Conservation (phyloP, 2,329 filamentous ascomycete species). For the Beauveria pseudobassiana region DNA sequence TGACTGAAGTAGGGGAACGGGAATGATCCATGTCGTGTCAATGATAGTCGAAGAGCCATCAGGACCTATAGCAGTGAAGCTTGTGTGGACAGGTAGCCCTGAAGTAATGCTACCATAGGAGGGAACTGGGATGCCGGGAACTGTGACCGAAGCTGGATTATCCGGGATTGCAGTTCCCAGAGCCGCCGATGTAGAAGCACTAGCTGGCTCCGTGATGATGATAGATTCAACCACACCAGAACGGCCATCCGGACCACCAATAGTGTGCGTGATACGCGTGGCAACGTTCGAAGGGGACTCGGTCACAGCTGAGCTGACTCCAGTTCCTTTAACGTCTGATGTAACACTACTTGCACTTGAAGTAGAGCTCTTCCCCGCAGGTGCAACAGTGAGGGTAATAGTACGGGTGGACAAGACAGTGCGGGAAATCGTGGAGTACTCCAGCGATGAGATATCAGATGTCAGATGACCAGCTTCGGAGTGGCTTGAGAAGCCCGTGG, state of each 20-base stretch:
- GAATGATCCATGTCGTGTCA: conserved; percentile 20
- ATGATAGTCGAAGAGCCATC: conserved; percentile 23
- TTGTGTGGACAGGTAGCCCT: conserved; percentile 16
- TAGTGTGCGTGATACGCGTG: conserved; percentile 21
- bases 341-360: not conserved
- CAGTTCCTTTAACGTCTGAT: not conserved
- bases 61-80: conserved; percentile 22
- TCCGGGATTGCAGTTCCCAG: not conserved
- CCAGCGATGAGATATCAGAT: conserved; percentile 2
- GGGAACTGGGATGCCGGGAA: not conserved
- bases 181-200: conserved; percentile 1
- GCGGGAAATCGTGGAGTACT: conserved; percentile 7
- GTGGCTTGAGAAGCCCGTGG: not conserved
- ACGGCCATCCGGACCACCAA: conserved; percentile 25
- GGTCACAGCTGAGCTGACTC: not conserved
- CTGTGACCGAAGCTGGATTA: not conserved
- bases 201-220: conserved; percentile 18
- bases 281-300: conserved; percentile 11
- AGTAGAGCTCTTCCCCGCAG: not conserved
- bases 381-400: conserved; percentile 13
- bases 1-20: conserved; percentile 13
- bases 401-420: conserved; percentile 17
- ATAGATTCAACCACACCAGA: conserved; percentile 29
- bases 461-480: not conserved
- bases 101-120: not conserved